These are phyloP conservation scores for Didymella pomorum DNA, from an alignment of 2,329 filamentous ascomycete genomes.

Conservation along the genomic window DNA sequence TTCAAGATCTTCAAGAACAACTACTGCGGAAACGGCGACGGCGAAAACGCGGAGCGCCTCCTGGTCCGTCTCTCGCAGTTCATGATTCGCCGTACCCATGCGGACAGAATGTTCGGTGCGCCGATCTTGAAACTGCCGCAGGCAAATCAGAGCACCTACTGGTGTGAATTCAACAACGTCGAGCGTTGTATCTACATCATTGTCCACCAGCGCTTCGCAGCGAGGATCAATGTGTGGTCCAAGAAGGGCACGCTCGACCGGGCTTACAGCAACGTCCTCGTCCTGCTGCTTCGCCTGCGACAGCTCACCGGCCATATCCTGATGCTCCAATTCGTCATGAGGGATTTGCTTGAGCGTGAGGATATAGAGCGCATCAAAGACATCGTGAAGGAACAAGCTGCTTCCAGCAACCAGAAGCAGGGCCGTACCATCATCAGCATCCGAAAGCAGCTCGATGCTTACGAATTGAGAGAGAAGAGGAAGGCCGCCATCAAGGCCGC, in stretches of 20 bases:
- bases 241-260: constrained; percentile 12
- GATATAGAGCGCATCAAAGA: constrained; percentile 57
- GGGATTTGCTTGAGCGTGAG: constrained; percentile 54
- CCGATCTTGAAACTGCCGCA: constrained; percentile 64
- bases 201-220: constrained; percentile 55
- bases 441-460: constrained; percentile 40
- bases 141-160: constrained; percentile 54
- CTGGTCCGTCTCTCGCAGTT: constrained; percentile 53
- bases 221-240: constrained; percentile 52
- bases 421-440: constrained; percentile 37
- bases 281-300: constrained; percentile 59
- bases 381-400: constrained; percentile 37
- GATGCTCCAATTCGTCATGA: constrained; percentile 56
- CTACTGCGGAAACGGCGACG: constrained; percentile 47
- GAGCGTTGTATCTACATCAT: constrained; percentile 64
- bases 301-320: constrained; percentile 62
- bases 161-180: constrained; percentile 60
- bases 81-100: constrained; percentile 65
- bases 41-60: constrained; percentile 47
- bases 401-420: constrained; percentile 15
- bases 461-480: constrained; percentile 24
- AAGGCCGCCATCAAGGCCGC: constrained; percentile 13
- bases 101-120: constrained; percentile 59
- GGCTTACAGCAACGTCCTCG: constrained; percentile 18
- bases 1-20: constrained; percentile 56